Conservation (phyloP, 495 filamentous ascomycete genomes). For the Clavariopsis aquatica region DNA sequence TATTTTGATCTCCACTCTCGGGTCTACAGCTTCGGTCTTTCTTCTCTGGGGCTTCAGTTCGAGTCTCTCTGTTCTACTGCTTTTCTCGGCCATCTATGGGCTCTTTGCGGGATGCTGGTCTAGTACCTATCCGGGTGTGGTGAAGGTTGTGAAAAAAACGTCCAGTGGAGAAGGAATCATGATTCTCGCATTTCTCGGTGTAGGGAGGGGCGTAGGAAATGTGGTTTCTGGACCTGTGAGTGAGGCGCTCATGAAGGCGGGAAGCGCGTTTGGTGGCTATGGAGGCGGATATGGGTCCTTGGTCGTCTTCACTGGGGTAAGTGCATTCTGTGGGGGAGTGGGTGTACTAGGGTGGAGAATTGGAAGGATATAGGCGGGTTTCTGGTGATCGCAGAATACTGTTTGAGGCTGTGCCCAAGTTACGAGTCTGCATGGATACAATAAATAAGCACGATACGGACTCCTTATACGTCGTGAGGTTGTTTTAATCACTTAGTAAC, state of each 20-base stretch:
- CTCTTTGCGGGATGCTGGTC: slow-evolving; percentile 68
- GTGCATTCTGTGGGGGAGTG: slow-evolving; percentile 54
- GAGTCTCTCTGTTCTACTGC: slow-evolving; percentile 56
- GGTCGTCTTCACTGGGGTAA: slow-evolving; percentile 60
- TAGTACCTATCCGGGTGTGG: slow-evolving; percentile 62
- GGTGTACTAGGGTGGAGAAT: slow-evolving; percentile 50
- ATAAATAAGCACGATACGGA: too few species aligned
- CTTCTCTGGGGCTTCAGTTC: slow-evolving; percentile 66
- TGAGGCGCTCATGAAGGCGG: slow-evolving; percentile 33
- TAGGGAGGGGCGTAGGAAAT: slow-evolving; percentile 64
- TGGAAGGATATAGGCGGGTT: slow-evolving; percentile 44
- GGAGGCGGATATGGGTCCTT: slow-evolving; percentile 56
- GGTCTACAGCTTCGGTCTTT: slow-evolving; percentile 60
- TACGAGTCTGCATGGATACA: too few species aligned
- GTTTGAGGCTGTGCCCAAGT: too few species aligned
- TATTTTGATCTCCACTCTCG: slow-evolving; percentile 59
- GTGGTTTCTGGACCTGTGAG: slow-evolving; percentile 42
- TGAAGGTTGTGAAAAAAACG: slow-evolving; percentile 54
- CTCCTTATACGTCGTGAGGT: too few species aligned
- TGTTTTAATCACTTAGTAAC: too few species aligned
- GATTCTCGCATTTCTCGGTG: slow-evolving; percentile 63
- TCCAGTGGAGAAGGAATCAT: slow-evolving; percentile 56
- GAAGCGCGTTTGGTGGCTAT: slow-evolving; percentile 48
- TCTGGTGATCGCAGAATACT: too few species aligned
- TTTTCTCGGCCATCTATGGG: slow-evolving; percentile 68